Percentiles rank a stretch among this genome's conserved stretches.
Conservation (phyloP, 352 stramenopile species). For the Phytophthora meadii region DNA sequence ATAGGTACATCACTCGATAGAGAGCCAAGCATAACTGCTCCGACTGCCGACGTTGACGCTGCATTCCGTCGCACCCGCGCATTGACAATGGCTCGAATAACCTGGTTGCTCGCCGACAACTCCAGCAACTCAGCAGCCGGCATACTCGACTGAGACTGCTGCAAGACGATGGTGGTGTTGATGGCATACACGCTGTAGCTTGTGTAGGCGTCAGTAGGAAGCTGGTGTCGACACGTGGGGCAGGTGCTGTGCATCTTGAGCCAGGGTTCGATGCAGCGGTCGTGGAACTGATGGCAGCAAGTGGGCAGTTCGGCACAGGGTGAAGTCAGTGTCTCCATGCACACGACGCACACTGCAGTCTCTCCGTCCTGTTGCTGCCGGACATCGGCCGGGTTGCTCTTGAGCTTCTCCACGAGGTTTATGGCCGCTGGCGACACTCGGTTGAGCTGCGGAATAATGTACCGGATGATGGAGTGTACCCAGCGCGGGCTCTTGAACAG, state of each 20-base stretch:
- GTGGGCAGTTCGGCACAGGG: slow-evolving; percentile 66
- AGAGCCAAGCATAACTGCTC: slow-evolving; percentile 19
- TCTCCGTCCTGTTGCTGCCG: slow-evolving; percentile 34
- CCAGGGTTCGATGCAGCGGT: slow-evolving; percentile 84
- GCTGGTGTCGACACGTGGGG: slow-evolving; percentile 80
- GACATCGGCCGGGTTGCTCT: slow-evolving; percentile 41
- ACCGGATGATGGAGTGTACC: slow-evolving; percentile 91
- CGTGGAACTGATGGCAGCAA: slow-evolving; percentile 87
- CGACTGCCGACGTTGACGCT: slow-evolving; percentile 12
- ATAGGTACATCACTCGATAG: slow-evolving; percentile 55
- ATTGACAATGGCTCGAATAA: slow-evolving; percentile 89
- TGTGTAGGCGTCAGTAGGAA: slow-evolving; percentile 82
- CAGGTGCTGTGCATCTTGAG: slow-evolving; percentile 89
- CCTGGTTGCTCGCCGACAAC: slow-evolving; percentile 83
- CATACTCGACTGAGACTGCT: slow-evolving; percentile 84
- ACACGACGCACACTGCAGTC: slow-evolving; percentile 72
- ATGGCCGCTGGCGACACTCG: slow-evolving; percentile 77
- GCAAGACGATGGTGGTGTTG: slow-evolving; percentile 91
- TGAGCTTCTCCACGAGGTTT: slow-evolving; percentile 68
- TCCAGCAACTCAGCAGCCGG: slow-evolving; percentile 79
- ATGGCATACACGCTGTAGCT: slow-evolving; percentile 92
- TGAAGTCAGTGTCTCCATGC: slow-evolving; percentile 75
- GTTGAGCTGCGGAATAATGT: slow-evolving; percentile 91
- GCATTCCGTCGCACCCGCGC: slow-evolving; percentile 76
- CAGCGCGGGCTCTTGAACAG: slow-evolving; percentile 91